Conservation (phyloP, 495 filamentous ascomycete species). For the Zalerion maritima region DNA sequence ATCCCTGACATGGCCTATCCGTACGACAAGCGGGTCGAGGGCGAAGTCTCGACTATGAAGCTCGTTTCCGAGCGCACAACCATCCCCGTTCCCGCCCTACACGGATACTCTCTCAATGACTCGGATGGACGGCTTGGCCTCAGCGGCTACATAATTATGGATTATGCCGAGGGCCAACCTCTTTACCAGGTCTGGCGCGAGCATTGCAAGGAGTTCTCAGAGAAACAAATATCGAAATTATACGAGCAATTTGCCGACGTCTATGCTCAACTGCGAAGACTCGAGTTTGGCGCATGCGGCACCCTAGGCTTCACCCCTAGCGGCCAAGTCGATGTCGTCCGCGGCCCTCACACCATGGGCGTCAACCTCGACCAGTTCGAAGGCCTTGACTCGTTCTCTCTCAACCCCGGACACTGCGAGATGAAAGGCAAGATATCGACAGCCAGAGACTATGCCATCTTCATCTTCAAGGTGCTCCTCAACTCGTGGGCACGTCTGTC, state of each 20-base stretch:
- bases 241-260: constrained; percentile 1
- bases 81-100: constrained; percentile 1
- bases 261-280: constrained; percentile 1
- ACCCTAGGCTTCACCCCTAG: neutral
- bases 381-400: no score
- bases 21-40: neutral
- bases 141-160: constrained; percentile 1
- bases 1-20: neutral
- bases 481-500: no score
- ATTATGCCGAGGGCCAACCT: neutral
- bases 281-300: constrained; percentile 2
- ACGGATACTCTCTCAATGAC: neutral
- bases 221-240: no score
- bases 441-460: neutral
- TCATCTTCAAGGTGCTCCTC: neutral
- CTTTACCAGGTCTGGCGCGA: no score
- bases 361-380: no score
- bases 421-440: neutral
- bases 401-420: neutral
- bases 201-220: no score
- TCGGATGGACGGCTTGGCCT: neutral
- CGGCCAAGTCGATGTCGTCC: constrained; percentile 1
- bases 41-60: neutral
- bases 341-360: no score
- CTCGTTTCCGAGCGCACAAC: neutral